A percentile compares a stretch with the other conserved stretches of the same genome.
phyloP scores from a whole-genome alignment of 805 yeast species.

The Pichia insulana region DNA sequence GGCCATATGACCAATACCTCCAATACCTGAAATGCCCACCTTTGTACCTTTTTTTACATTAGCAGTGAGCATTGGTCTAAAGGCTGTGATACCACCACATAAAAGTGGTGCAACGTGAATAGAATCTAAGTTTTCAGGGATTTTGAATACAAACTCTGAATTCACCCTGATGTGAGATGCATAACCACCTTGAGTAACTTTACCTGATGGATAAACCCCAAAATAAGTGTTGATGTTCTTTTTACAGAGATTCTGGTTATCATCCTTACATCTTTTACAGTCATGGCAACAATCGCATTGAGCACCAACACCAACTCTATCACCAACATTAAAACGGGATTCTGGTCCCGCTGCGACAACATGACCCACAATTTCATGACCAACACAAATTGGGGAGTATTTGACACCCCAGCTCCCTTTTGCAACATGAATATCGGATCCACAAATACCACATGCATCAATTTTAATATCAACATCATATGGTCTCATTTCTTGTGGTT shows the following conservation, averaged over 20 bases:
- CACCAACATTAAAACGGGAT: conserved; percentile 33
- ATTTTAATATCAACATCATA: conserved; percentile 35
- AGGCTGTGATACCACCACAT: conserved; percentile 51
- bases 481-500: conserved; percentile 13
- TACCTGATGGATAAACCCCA: conserved; percentile 36
- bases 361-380: conserved; percentile 40
- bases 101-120: conserved; percentile 42
- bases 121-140: conserved; percentile 38
- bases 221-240: conserved; percentile 44
- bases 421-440: conserved; percentile 41
- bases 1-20: conserved; percentile 42
- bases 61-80: conserved; percentile 35
- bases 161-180: conserved; percentile 38
- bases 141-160: conserved; percentile 37
- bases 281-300: conserved; percentile 30
- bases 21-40: conserved; percentile 42
- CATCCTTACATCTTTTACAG: conserved; percentile 32
- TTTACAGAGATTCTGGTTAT: conserved; percentile 42
- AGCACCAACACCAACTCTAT: conserved; percentile 47
- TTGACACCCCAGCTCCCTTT: conserved; percentile 23
- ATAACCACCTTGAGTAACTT: conserved; percentile 39
- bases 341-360: conserved; percentile 32
- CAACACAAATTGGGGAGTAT: conserved; percentile 25
- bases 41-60: conserved; percentile 41
- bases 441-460: conserved; percentile 41